Conservation (phyloP, 1,139 yeast species). For the Pichia sp. region DNA sequence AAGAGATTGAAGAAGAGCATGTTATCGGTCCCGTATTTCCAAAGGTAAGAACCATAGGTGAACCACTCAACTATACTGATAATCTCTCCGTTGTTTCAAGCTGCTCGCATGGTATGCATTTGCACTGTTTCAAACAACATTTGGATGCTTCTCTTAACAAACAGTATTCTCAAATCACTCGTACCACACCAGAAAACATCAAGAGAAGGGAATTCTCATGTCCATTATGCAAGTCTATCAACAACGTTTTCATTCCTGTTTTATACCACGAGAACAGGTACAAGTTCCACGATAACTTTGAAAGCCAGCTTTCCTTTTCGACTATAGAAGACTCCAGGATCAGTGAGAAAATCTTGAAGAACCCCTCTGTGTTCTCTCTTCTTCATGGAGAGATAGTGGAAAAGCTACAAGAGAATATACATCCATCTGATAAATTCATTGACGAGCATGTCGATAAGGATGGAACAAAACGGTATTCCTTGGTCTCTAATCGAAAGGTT, state of each 20-base stretch:
- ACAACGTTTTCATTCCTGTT: constrained; percentile 77
- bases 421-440: constrained; percentile 21
- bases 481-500: constrained; percentile 16
- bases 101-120: constrained; percentile 95
- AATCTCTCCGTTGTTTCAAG: constrained; percentile 59
- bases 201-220: constrained; percentile 73
- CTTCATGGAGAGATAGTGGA: constrained; percentile 5
- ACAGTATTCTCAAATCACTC: constrained; percentile 60
- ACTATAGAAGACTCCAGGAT: constrained; percentile 6
- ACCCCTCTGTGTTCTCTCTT: not conserved
- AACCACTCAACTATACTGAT: constrained; percentile 31
- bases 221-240: constrained; percentile 84
- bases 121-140: constrained; percentile 64
- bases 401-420: not conserved
- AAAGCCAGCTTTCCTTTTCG: constrained; percentile 10
- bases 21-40: constrained; percentile 73
- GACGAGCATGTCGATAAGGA: constrained; percentile 10
- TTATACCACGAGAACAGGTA: constrained; percentile 38
- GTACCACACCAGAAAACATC: constrained; percentile 73
- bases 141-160: constrained; percentile 45
- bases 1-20: constrained; percentile 27
- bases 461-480: constrained; percentile 8
- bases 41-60: constrained; percentile 1
- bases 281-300: constrained; percentile 15
- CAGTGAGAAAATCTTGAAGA: constrained; percentile 11